A percentile compares a stretch with the other conserved stretches of the same genome.
Evolutionary conservation across 768 basidiomycete genomes (phyloP).

Genomic region (Macrolepiota fuliginosa): DNA sequence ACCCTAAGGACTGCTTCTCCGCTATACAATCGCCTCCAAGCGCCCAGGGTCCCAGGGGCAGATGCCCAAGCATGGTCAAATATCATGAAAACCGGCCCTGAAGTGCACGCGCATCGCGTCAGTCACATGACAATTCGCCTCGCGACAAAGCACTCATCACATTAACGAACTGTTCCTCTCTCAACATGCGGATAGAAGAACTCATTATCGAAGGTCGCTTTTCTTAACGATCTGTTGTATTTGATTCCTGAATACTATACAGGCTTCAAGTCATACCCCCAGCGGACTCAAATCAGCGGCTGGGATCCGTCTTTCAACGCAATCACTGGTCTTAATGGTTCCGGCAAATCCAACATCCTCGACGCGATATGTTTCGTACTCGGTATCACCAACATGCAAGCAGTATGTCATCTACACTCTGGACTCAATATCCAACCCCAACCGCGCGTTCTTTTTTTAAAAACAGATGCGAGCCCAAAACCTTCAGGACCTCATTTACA

Average conservation of each 20-base stretch:
- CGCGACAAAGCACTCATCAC: neutral
- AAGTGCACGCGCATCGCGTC: constrained; percentile 1
- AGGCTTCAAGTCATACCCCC: constrained; percentile 99
- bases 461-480: constrained; percentile 89
- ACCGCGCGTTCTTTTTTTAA: constrained; percentile 11
- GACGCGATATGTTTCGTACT: constrained; percentile 99
- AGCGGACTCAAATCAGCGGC: constrained; percentile 91
- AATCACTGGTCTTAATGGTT: constrained; percentile 94
- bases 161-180: neutral
- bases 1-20: no score
- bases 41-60: no score
- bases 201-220: constrained; percentile 83
- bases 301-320: constrained; percentile 99
- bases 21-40: no score
- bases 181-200: constrained; percentile 88
- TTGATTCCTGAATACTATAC: neutral
- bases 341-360: constrained; percentile 98
- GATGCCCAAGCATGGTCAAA: no score
- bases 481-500: constrained; percentile 98
- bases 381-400: constrained; percentile 96
- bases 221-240: neutral
- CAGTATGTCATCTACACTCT: constrained; percentile 43
- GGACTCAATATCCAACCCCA: neutral
- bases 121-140: constrained; percentile 5
- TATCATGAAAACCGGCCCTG: neutral